Conservation (phyloP, 2,329 filamentous ascomycete species). For the Aspergillus awamori region DNA sequence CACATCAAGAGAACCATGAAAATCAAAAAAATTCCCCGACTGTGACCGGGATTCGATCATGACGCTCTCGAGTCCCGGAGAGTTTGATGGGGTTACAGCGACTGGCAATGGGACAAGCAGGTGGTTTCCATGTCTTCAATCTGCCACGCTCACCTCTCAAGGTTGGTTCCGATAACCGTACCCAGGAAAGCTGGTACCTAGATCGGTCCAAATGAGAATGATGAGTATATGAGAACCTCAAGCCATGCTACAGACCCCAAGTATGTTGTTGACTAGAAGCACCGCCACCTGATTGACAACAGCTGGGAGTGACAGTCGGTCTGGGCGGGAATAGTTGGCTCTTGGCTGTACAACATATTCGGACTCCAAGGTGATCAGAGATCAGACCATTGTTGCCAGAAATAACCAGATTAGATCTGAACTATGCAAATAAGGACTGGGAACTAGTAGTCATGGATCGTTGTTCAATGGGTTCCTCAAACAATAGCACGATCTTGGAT, state of each 20-base stretch:
- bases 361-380: neutral
- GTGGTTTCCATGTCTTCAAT: neutral
- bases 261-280: neutral
- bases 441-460: neutral
- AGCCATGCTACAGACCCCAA: neutral
- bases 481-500: neutral
- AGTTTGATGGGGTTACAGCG: neutral
- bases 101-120: neutral
- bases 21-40: neutral
- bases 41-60: slow-evolving; percentile 9
- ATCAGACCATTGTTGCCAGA: neutral
- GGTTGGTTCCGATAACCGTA: slow-evolving; percentile 1
- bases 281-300: neutral
- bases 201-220: slow-evolving; percentile 4
- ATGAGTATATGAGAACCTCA: neutral
- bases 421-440: slow-evolving; percentile 3
- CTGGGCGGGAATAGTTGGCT: slow-evolving; percentile 19
- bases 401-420: slow-evolving; percentile 5
- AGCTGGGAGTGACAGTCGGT: slow-evolving; percentile 6
- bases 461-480: slow-evolving; percentile 2
- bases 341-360: slow-evolving; percentile 22
- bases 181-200: slow-evolving; percentile 8
- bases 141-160: neutral
- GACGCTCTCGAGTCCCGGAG: slow-evolving; percentile 19
- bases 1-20: slow-evolving; percentile 3